Conservation (phyloP, 2,329 filamentous ascomycete species). For the Fusarium chaquense region DNA sequence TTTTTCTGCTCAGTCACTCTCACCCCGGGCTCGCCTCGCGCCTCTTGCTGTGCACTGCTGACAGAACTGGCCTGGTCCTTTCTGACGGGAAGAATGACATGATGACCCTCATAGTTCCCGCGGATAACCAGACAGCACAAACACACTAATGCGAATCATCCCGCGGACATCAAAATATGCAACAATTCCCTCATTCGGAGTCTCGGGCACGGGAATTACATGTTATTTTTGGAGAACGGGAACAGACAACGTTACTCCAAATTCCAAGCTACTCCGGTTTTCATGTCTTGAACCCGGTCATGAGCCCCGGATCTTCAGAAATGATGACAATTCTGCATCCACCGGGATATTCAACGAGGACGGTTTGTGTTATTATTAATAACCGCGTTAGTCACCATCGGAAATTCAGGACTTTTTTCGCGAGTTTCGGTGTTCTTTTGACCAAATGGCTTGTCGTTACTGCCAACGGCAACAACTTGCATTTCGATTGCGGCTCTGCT, state of each 20-base stretch:
- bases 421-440: neutral
- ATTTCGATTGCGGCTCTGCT: neutral
- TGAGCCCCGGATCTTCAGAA: neutral
- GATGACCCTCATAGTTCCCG: neutral
- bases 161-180: neutral
- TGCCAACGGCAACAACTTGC: neutral
- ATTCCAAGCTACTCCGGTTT: neutral
- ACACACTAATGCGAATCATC: neutral
- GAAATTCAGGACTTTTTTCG: fast-evolving
- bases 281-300: neutral
- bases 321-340: neutral
- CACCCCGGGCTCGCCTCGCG: neutral
- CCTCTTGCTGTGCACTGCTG: neutral
- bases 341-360: fast-evolving
- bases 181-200: slow-evolving; percentile 1
- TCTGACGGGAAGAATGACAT: neutral
- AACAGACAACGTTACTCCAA: neutral
- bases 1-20: neutral
- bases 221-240: neutral
- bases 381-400: neutral
- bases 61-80: neutral
- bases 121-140: neutral
- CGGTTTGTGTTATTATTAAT: neutral
- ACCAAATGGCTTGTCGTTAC: neutral
- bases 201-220: neutral